Percentiles rank a stretch among this genome's conserved stretches.
Conservation (phyloP, 2,329 filamentous ascomycete species). For the Paecilomyces dactylethromorphus region DNA sequence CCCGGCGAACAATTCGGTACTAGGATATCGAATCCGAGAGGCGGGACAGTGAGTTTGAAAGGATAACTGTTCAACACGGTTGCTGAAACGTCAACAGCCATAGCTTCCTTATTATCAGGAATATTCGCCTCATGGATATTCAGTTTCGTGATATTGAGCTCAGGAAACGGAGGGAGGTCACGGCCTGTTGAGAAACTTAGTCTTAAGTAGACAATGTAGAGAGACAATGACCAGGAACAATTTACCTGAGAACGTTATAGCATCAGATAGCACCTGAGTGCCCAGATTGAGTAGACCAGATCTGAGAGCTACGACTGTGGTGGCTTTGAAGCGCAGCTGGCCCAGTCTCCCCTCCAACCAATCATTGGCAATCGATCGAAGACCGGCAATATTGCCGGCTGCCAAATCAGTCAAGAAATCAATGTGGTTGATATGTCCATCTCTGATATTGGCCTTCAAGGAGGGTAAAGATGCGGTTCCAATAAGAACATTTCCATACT, state of each 20-base stretch:
- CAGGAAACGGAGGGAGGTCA: conserved; percentile 69
- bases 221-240: conserved; percentile 45
- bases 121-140: conserved; percentile 66
- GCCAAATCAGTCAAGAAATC: conserved; percentile 72
- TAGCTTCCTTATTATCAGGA: conserved; percentile 52
- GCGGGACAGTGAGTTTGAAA: conserved; percentile 67
- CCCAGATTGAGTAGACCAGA: conserved; percentile 76
- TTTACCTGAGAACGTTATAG: conserved; percentile 77
- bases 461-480: conserved; percentile 72
- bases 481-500: conserved; percentile 70
- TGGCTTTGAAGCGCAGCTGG: conserved; percentile 64
- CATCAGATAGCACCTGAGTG: conserved; percentile 66
- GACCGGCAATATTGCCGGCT: conserved; percentile 68
- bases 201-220: background rate
- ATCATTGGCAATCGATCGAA: conserved; percentile 76
- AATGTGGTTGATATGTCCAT: conserved; percentile 69
- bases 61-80: conserved; percentile 70
- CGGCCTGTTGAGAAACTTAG: conserved; percentile 27
- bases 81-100: conserved; percentile 74
- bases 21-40: conserved; percentile 76
- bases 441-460: conserved; percentile 67
- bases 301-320: conserved; percentile 65
- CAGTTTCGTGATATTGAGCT: conserved; percentile 74
- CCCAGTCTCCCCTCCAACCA: conserved; percentile 77
- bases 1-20: conserved; percentile 70